Percentiles rank a stretch among this genome's conserved stretches.
Conservation (phyloP, 2,329 filamentous ascomycete genomes). For the Neocatenulostroma microsporum region DNA sequence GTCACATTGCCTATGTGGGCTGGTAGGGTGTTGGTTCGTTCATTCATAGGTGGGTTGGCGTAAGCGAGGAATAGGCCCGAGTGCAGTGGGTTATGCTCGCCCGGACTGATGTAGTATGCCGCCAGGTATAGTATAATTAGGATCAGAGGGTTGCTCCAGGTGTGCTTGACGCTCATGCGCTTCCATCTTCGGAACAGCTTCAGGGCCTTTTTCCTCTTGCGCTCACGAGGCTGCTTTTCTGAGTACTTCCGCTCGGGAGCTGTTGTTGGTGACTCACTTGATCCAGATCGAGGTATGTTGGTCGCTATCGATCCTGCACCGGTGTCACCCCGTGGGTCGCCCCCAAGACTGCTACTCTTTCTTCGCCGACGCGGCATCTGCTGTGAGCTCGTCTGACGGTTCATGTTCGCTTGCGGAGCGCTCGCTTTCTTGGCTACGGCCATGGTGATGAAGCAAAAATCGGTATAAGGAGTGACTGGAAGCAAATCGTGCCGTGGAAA, state of each 20-base stretch:
- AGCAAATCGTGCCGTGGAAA: no score
- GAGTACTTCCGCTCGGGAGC: conserved; percentile 11
- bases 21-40: conserved; percentile 36
- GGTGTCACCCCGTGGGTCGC: conserved; percentile 47
- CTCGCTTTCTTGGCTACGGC: no score
- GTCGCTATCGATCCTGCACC: conserved; percentile 46
- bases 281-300: conserved; percentile 7
- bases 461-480: no score
- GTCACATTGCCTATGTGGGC: conserved; percentile 32
- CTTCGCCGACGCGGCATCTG: conserved; percentile 9
- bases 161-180: conserved; percentile 44
- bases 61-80: conserved; percentile 88
- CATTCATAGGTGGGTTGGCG: conserved; percentile 43
- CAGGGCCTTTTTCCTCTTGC: conserved; percentile 41
- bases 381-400: conserved; percentile 1
- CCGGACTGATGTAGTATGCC: conserved; percentile 68
- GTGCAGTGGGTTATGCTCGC: conserved; percentile 67
- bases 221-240: conserved; percentile 23
- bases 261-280: conserved; percentile 9
- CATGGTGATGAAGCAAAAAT: no score
- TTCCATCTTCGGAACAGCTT: conserved; percentile 39
- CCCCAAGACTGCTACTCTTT: conserved; percentile 38
- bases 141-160: conserved; percentile 61
- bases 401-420: not conserved
- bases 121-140: conserved; percentile 56